Base-by-base conservation (phyloP, 352 stramenopile species). In the Phytophthora syringae region DNA sequence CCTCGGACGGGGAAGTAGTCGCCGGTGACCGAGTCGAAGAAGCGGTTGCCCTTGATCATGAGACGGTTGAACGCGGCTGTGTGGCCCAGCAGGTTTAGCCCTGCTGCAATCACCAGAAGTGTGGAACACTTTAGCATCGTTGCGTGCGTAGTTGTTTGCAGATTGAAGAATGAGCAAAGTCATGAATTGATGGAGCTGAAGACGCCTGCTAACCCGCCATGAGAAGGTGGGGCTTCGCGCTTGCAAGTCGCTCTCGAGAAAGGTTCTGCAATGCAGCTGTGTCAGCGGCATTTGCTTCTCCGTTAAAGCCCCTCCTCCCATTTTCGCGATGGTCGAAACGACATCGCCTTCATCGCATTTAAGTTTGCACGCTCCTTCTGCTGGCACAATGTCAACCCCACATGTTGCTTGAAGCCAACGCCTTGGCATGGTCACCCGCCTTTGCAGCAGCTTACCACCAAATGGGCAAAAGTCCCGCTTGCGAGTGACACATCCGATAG, bases 1-100 rank as follows among this genome's bases (percentile, higher is more conserved):
- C 89, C 89, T 45, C 80, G 76, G 30, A 92, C 73, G 12, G 76
- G 74, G 67, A 97, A 90, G 58, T 91, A 87, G 44, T 92, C 65
- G 43, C 74, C 77, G 7, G 82, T 90, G 45, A 79, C 59, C 18
- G 67, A 81, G 69, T 97, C 81, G 60, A 92, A 96, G 62, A 94
- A 92, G 25, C 78, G 79, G 57, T 88, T 87, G 59, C 84, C 84
- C 52, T 94, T 90, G 65, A 92, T 77, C 45, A 87, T 66, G 22
- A 84, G 40, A 9, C 73, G 71, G 30, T 81, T 77, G 12, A 53
- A 32, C 20, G 43, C 43, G 12, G 64, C 22, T 5, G 37, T 12
- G 9, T 5, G 1, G 5, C 22, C 16, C 22, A 44, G 37, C 9
- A 44, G n/a, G n/a, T 2, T 12, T 21, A 44, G 5, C 1, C 37